Base-by-base conservation (phyloP, 768 basidiomycete species). In the Gloeopeniophorella convolvens region DNA sequence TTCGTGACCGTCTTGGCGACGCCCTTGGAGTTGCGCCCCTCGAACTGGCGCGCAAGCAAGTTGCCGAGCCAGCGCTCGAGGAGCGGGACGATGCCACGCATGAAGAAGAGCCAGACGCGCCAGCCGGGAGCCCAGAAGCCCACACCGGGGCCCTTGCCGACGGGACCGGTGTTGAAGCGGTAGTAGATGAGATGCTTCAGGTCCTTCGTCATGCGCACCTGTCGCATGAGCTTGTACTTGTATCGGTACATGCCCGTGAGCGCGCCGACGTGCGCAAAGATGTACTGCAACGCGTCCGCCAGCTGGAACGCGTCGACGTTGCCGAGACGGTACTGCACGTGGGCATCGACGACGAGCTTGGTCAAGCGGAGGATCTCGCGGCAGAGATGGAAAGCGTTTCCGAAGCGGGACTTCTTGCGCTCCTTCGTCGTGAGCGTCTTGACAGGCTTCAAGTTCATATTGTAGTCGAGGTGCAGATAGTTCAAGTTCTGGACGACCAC, bases 61-160 rank as follows among this genome's bases (percentile, higher is more conserved):
- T 99, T 99, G 31, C 95, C 93, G 34, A 99, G 79, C 82, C 96
- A 99, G 69, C 95, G 75, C 68, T 99, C 95, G 11, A 99, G 79
- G 15, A 99, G 79, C 10, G 96, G 96, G 0, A 98, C 95, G 59
- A 99, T 98, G 48, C 96, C 96, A 50, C 96, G 83, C 84, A 99
- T 89, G 77, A 99, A 99, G 75, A 98, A 99, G 48, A 99, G 70
- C 96, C 96, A 99, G 16, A 99, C 96, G 49, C 96, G 79, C 96
- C 96, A 99, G 31, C 96, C 96, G 28, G 96, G 96, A 42, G 94
- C 93, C 96, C 96, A 99, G 77, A 99, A 98, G 50, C 96, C 96
- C 63, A 89, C 91, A 59, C 96, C 96, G 42, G 96, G 96, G 59
- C 96, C 96, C 67, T 99, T 99, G 20, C 96, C 96, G 42, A 99